Evolutionary conservation across 2,329 filamentous ascomycete genomes (phyloP), one percentile per base, ranked within the genome.

Genomic region (Sporothrix schenckii): DNA sequence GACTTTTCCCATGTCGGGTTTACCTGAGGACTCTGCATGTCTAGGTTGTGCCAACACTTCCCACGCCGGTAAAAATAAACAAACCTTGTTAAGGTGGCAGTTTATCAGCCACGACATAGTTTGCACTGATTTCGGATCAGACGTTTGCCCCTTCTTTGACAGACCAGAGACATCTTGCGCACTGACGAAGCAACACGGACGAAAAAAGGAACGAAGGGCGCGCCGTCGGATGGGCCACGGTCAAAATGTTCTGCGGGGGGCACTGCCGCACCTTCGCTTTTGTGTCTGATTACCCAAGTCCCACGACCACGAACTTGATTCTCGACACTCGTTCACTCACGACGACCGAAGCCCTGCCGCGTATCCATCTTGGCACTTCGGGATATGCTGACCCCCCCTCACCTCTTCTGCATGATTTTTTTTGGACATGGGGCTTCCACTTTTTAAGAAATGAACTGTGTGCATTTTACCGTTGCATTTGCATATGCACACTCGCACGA

Each of bases 401-500:
- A 34, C 34, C 34, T 5, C 34, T 34, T 34, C 30, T 58, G 9
- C 30, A 11, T 60, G 9, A 11, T 27, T 44, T 61, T 47, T 11
- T 9, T n/a, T 41, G 44, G 34, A n/a, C 34, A 11, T 44, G n/a
- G 27, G 10, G 39, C 11, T 60, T 19, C 34, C 39, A 7, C 34
- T 44, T 61, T 61, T 44, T 21, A 24, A 24, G 21, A n/a, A 21
- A n/a, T 44, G 56, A 41, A 3, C 19, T 24, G 39, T 34, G 39
- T 21, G 56, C 16, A 21, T 21, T 41, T 47, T 61, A 21, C 44
- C 44, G n/a, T 65, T 50, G 24, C 27, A 4, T 65, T 34, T 65
- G 47, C 44, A 65, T 65, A 65, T 65, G 44, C 61, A 50, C 10
- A n/a, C 14, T 21, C 60, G 60, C 60, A 47, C 60, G 41, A 14